Percentiles rank a stretch among this genome's conserved stretches.
phyloP scores from a whole-genome alignment of 345 rosid species.

The Cardamine resedifolia region DNA sequence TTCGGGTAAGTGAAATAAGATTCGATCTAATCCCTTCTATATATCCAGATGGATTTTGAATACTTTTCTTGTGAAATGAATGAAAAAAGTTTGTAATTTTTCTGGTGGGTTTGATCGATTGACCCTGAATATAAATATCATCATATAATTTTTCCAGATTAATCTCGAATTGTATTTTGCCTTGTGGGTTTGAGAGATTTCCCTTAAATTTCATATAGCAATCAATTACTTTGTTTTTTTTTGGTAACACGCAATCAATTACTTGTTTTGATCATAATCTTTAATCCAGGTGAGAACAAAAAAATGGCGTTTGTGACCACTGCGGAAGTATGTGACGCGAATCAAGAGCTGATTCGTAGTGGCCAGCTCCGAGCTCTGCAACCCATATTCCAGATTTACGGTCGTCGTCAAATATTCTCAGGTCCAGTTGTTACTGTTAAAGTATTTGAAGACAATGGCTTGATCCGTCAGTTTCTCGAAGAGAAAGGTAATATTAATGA shows the following conservation, averaged over 20 bases:
- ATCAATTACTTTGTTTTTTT: too few species aligned
- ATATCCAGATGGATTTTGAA: background rate
- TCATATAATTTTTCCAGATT: background rate
- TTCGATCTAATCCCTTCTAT: constrained; percentile 9
- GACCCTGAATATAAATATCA: background rate
- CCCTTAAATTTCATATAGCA: background rate
- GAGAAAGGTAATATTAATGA: constrained; percentile 48
- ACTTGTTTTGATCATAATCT: constrained; percentile 14
- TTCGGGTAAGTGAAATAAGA: constrained; percentile 17
- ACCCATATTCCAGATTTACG: constrained; percentile 70
- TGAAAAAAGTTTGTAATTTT: background rate
- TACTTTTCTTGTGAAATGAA: background rate
- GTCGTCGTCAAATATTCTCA: constrained; percentile 74
- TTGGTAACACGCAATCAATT: too few species aligned
- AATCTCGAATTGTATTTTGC: background rate
- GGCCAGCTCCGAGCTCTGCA: constrained; percentile 84
- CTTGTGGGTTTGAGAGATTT: background rate
- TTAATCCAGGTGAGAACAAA: constrained; percentile 22
- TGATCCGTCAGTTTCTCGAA: constrained; percentile 78
- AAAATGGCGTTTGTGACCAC: constrained; percentile 79
- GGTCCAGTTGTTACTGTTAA: constrained; percentile 79
- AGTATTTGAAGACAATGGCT: constrained; percentile 80
- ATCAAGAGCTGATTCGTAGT: constrained; percentile 66
- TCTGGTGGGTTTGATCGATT: constrained; percentile 6
- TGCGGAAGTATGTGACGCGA: constrained; percentile 86